These are phyloP conservation scores for Leccinellum luteum DNA, from an alignment of 768 basidiomycete species.

Conservation along the genomic window DNA sequence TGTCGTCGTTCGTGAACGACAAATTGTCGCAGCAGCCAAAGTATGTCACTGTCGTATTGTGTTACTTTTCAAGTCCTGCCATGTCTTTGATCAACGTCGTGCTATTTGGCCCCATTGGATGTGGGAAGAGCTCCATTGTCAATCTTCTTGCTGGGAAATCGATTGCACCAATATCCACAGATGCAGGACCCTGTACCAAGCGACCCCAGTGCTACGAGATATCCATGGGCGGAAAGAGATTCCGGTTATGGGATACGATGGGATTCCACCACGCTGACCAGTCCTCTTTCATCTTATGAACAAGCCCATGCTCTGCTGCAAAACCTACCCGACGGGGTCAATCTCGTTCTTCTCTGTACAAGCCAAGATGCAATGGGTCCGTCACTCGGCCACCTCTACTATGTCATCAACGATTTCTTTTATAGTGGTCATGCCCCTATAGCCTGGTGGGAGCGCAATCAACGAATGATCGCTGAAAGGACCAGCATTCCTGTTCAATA, in stretches of 20 bases:
- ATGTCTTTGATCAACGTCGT: slow-evolving; percentile 8
- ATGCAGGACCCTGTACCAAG: slow-evolving; percentile 31
- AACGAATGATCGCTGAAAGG: slow-evolving; percentile 9
- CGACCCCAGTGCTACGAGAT: neutral
- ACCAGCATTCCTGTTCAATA: neutral
- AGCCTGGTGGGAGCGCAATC: slow-evolving; percentile 36
- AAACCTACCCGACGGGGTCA: slow-evolving; percentile 28
- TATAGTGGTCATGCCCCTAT: slow-evolving; percentile 33
- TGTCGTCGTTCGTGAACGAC: neutral
- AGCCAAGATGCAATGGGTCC: slow-evolving; percentile 29
- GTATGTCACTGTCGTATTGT: neutral
- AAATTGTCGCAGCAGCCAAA: neutral
- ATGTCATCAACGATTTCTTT: slow-evolving; percentile 32
- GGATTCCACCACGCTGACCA: slow-evolving; percentile 17
- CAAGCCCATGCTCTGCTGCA: slow-evolving; percentile 27
- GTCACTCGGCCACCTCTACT: slow-evolving; percentile 29
- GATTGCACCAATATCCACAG: slow-evolving; percentile 24
- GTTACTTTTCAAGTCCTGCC: neutral
- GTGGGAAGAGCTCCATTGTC: slow-evolving; percentile 20
- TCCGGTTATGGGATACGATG: slow-evolving; percentile 25
- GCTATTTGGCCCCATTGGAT: slow-evolving; percentile 14
- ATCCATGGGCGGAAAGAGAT: neutral
- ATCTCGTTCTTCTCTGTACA: slow-evolving; percentile 36
- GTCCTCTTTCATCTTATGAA: slow-evolving; percentile 10
- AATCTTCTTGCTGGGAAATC: slow-evolving; percentile 17